phyloP scores from a whole-genome alignment of 2,329 filamentous ascomycete genomes.

The Elsinoe necatrix region DNA sequence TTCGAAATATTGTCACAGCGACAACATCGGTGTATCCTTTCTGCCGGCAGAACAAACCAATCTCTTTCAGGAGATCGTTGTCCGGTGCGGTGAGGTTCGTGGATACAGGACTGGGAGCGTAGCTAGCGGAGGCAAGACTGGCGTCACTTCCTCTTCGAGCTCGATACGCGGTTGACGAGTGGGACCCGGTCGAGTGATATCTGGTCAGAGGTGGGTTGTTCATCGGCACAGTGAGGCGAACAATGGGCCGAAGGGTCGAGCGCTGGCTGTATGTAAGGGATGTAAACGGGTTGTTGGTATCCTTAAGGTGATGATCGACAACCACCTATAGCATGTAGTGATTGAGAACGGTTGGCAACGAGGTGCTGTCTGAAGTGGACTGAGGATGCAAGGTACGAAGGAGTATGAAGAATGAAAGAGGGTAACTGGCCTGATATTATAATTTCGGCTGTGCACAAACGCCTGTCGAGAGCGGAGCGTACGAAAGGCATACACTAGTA shows the following conservation, averaged over 20 bases:
- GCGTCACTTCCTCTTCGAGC: neutral
- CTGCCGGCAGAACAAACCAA: neutral
- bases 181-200: neutral
- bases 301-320: too few relatives aligned
- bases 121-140: neutral
- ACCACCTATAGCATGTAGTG: neutral
- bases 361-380: neutral
- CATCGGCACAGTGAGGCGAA: neutral
- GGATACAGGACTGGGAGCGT: neutral
- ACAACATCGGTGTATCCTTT: neutral
- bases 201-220: neutral
- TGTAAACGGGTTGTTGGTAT: too few relatives aligned
- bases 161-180: neutral
- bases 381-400: neutral
- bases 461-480: neutral
- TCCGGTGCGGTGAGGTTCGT: neutral
- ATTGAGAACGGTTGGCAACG: neutral
- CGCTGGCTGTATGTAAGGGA: too few relatives aligned
- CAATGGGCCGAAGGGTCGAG: neutral
- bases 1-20: slow-evolving; percentile 1
- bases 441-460: neutral
- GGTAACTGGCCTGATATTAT: neutral
- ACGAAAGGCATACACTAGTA: neutral
- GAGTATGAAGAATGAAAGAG: neutral
- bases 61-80: neutral